Conservation (phyloP, 1,284 basidiomycete genomes). For the Sanghuangporus sanghuang region DNA sequence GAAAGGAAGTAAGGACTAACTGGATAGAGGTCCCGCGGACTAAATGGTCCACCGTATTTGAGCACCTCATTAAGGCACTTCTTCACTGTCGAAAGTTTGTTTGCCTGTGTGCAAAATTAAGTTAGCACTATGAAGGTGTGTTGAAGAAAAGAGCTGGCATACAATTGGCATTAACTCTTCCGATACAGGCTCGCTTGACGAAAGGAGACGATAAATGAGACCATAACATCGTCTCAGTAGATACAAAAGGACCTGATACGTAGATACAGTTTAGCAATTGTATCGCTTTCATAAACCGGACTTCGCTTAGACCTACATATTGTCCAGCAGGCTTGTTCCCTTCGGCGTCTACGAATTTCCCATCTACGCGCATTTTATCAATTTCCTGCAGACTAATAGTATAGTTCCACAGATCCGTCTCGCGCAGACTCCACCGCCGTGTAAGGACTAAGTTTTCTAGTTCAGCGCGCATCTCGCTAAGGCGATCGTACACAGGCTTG, state of each 20-base stretch:
- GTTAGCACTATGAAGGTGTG: not conserved
- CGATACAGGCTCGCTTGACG: conserved; percentile 98
- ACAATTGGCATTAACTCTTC: conserved; percentile 97
- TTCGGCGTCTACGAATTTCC: conserved; percentile 94
- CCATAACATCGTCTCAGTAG: conserved; percentile 94
- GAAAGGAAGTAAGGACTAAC: conserved; percentile 38
- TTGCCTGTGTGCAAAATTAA: conserved; percentile 53
- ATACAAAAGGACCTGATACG: conserved; percentile 79
- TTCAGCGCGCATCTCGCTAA: conserved; percentile 81
- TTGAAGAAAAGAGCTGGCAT: conserved; percentile 27
- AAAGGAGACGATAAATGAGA: conserved; percentile 89
- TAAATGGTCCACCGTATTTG: conserved; percentile 95
- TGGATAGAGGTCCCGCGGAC: conserved; percentile 93
- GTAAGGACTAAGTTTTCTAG: conserved; percentile 89
- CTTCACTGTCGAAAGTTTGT: conserved; percentile 90
- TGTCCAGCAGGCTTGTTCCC: conserved; percentile 89
- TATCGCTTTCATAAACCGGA: not conserved
- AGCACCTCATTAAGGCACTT: conserved; percentile 97
- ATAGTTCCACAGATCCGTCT: conserved; percentile 96
- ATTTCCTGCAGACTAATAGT: conserved; percentile 93
- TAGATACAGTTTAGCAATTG: not conserved
- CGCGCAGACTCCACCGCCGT: conserved; percentile 94
- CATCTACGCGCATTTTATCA: conserved; percentile 94
- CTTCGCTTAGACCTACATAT: conserved; percentile 56
- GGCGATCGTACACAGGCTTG: conserved; percentile 92